Evolutionary conservation across 208 protist genomes (phyloP).

Genomic region (Trypanosomatidae sp.): DNA sequence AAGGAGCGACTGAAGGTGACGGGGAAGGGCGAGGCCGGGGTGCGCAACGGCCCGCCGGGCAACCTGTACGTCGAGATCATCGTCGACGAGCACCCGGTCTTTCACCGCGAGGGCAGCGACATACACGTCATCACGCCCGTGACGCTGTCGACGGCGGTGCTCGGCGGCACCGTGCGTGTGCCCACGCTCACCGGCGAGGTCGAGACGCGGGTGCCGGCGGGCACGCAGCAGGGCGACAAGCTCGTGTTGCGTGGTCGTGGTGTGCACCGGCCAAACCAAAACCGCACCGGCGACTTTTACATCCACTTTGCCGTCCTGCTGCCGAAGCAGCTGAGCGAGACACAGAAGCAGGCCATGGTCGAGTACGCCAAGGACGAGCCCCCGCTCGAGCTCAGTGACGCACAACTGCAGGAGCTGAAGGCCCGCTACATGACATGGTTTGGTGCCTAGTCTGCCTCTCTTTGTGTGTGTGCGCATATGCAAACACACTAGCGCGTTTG

Average conservation of each 20-base stretch:
- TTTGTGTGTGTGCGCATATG: too few relatives aligned
- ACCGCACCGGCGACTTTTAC: slow-evolving; percentile 77
- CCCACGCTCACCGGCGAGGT: slow-evolving; percentile 75
- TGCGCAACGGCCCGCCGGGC: slow-evolving; percentile 77
- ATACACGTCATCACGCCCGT: slow-evolving; percentile 77
- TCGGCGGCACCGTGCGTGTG: slow-evolving; percentile 64
- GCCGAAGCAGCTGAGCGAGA: slow-evolving; percentile 68
- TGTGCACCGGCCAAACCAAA: slow-evolving; percentile 72
- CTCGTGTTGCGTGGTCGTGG: slow-evolving; percentile 74
- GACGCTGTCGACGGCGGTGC: slow-evolving; percentile 56
- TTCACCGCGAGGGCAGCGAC: slow-evolving; percentile 74
- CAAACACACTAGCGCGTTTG: background rate
- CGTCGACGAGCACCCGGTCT: slow-evolving; percentile 79
- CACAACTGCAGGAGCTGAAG: slow-evolving; percentile 76
- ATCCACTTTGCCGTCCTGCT: slow-evolving; percentile 84
- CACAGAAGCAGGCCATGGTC: slow-evolving; percentile 61
- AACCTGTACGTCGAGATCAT: slow-evolving; percentile 85
- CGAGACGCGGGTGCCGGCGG: slow-evolving; percentile 70
- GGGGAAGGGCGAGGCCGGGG: slow-evolving; percentile 77
- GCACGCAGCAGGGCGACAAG: slow-evolving; percentile 85
- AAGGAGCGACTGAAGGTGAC: slow-evolving; percentile 81
- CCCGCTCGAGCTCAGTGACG: slow-evolving; percentile 50
- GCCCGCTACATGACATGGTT: slow-evolving; percentile 75
- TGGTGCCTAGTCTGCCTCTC: slow-evolving; percentile 17
- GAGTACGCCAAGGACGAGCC: slow-evolving; percentile 80